A percentile compares a stretch with the other conserved stretches of the same genome.
These are phyloP conservation scores for Rhodomyrtus psidioides DNA, from an alignment of 441 rosid genomes.

Conservation along the genomic window DNA sequence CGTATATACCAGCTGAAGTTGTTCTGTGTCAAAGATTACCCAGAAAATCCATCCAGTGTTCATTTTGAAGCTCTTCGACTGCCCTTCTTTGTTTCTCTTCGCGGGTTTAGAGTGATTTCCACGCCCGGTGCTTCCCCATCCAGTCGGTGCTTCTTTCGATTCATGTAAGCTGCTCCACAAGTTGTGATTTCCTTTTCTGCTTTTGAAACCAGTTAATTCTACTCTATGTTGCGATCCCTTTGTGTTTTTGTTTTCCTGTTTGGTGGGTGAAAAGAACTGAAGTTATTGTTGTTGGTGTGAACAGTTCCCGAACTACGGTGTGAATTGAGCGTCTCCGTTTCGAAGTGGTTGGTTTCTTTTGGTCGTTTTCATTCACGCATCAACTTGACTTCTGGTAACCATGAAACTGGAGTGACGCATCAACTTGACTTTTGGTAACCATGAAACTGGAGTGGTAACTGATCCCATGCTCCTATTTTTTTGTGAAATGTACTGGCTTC, in stretches of 20 bases:
- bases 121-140: neutral
- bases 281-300: neutral
- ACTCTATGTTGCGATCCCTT: neutral
- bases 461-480: neutral
- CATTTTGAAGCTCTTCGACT: conserved; percentile 9
- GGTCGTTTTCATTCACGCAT: conserved; percentile 55
- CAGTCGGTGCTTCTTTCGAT: neutral
- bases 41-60: conserved; percentile 93
- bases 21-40: conserved; percentile 96
- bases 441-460: conserved; percentile 89
- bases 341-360: neutral
- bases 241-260: neutral
- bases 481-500: neutral
- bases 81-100: neutral
- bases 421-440: conserved; percentile 93
- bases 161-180: neutral
- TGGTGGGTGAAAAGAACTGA: neutral
- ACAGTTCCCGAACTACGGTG: neutral
- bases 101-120: neutral
- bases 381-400: no score
- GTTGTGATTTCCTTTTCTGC: neutral
- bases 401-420: no score
- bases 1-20: conserved; percentile 96
- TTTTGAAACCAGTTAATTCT: neutral
- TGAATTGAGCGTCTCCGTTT: neutral